Base-by-base conservation (phyloP, 2,329 filamentous ascomycete species). In the Aschersonia sp. region DNA sequence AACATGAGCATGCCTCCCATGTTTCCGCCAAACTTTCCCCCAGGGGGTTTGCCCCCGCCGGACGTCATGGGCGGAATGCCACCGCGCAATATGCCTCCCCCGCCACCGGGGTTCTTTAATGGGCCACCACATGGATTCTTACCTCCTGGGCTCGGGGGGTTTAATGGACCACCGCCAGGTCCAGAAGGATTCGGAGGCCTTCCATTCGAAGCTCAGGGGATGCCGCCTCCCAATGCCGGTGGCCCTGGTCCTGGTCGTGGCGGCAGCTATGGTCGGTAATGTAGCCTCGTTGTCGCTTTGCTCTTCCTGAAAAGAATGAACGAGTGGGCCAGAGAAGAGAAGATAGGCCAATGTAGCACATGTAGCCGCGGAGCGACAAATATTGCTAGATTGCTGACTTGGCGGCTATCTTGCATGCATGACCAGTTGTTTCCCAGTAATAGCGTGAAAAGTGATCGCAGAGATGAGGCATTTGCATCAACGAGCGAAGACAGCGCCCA, bases 1-100 rank as follows among this genome's bases (percentile, higher is more conserved):
- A 66, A 60, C 51, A 68, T 72, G 52, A 73, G 74, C 12, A 70
- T 77, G 61, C 74, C 73, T 47, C 73, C 71, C 52, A 78, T 79
- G 68, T 80, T 76, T 55, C 75, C 75, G 28, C 75, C 76, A n/a
- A 78, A 74, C 58, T 82, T 81, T 52, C 72, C 75, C 10, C 72
- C 70, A 5, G 66, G 64, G 30, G 65, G 62, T 28, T 67, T 73
- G 58, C 66, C 48, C 5, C 70, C 70, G 9, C 72, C 71, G 1
- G 72, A 75, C 31, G 66, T 62, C 10, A 68, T 78, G 61, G 65
- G 62, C 35, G 72, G 66, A 12, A 70, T 71, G 51, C 72, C 71
- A 12, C 72, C 70, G 7, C 71, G 76, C n/a, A 74, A 66, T 58
- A 71, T 78, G 65, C 66, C 65, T 42, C 40, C 40, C 51, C 70